These are phyloP conservation scores for Avicennia marina DNA, from an alignment of 257 asterid species.

Conservation along the genomic window DNA sequence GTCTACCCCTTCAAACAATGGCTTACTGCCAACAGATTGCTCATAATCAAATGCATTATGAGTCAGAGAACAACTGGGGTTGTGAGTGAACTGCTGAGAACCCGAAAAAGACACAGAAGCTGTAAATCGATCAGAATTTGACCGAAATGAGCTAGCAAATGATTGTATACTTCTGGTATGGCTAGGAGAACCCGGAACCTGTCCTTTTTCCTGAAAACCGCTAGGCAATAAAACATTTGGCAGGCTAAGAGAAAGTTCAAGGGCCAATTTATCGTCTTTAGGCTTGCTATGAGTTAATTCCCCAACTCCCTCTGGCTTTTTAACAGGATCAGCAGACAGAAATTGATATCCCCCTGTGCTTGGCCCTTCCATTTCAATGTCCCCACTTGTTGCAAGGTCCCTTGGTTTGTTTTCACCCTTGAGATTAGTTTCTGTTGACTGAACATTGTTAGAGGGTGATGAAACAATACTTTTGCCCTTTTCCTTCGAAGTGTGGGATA, in stretches of 20 bases:
- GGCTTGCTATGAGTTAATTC: slow-evolving; percentile 39
- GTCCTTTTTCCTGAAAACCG: slow-evolving; percentile 50
- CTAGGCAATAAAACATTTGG: slow-evolving; percentile 85
- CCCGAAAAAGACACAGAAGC: slow-evolving; percentile 93
- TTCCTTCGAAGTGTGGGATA: slow-evolving; percentile 40
- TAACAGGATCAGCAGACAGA: slow-evolving; percentile 68
- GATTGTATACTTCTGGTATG: slow-evolving; percentile 82
- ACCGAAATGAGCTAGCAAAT: slow-evolving; percentile 71
- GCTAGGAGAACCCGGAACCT: slow-evolving; percentile 84
- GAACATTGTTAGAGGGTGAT: slow-evolving; percentile 29
- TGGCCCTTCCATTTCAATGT: slow-evolving; percentile 61
- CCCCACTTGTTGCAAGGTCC: slow-evolving; percentile 32
- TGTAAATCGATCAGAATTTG: slow-evolving; percentile 84
- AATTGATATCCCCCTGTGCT: slow-evolving; percentile 68
- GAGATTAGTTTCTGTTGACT: slow-evolving; percentile 31
- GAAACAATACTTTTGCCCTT: slow-evolving; percentile 67
- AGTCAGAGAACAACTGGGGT: slow-evolving; percentile 90
- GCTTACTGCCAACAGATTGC: slow-evolving; percentile 87
- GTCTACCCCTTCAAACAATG: slow-evolving; percentile 88
- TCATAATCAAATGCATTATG: slow-evolving; percentile 69
- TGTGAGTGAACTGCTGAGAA: slow-evolving; percentile 90
- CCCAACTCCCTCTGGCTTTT: slow-evolving; percentile 56
- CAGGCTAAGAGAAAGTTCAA: slow-evolving; percentile 95
- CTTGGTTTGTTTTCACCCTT: slow-evolving; percentile 42
- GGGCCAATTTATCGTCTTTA: slow-evolving; percentile 78